phyloP scores from a whole-genome alignment of 768 basidiomycete species.

The Lyophyllum decastes region DNA sequence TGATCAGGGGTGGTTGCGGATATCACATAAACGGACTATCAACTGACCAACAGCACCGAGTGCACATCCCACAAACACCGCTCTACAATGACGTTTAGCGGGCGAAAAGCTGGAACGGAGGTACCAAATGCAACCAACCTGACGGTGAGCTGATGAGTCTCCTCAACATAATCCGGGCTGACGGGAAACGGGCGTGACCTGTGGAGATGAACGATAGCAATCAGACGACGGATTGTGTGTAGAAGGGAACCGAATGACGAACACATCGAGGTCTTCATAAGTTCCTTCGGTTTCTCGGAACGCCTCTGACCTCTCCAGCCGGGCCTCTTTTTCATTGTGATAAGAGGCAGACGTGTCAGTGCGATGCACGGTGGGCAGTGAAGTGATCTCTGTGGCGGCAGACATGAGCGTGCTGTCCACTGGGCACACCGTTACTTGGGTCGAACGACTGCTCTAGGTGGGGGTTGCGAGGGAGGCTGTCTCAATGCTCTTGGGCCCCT shows the following conservation, averaged over 20 bases:
- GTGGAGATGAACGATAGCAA: not conserved
- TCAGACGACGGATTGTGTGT: not conserved
- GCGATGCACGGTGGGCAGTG: not conserved
- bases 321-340: conserved; percentile 26
- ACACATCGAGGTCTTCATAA: conserved; percentile 42
- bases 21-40: not conserved
- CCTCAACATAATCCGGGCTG: conserved; percentile 45
- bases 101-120: not conserved
- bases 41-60: conserved; percentile 48
- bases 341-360: conserved; percentile 13
- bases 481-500: not conserved
- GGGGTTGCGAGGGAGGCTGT: conserved; percentile 4
- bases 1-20: not conserved
- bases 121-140: conserved; percentile 28
- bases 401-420: conserved; percentile 6
- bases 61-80: conserved; percentile 49
- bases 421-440: not conserved
- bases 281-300: conserved; percentile 21
- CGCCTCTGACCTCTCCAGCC: conserved; percentile 21
- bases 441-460: not conserved
- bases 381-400: not conserved
- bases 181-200: conserved; percentile 55
- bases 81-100: conserved; percentile 24
- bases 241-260: conserved; percentile 14
- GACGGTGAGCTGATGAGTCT: conserved; percentile 54